Evolutionary conservation across 2,329 filamentous ascomycete genomes (phyloP).

Genomic region (Pseudovirgaria hyperparasitica): DNA sequence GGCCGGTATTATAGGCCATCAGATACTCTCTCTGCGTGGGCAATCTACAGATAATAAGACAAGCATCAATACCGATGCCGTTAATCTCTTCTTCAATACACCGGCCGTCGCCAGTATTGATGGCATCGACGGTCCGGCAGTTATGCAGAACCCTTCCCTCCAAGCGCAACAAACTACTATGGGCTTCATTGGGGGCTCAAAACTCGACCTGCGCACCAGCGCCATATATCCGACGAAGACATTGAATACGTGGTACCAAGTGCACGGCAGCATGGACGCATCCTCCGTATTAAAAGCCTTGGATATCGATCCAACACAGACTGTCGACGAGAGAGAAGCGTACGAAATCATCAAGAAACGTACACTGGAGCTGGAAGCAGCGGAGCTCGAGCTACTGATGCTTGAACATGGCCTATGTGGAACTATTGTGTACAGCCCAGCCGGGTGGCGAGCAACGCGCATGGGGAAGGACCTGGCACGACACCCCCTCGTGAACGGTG

Average conservation of each 20-base stretch:
- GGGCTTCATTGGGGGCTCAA: no score
- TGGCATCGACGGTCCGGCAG: conserved; percentile 20
- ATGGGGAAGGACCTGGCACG: conserved; percentile 31
- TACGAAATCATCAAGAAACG: conserved; percentile 19
- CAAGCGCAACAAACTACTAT: no score
- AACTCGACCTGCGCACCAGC: no score
- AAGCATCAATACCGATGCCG: conserved; percentile 35
- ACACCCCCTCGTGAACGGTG: conserved; percentile 34
- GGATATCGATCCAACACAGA: conserved; percentile 27
- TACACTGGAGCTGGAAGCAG: conserved; percentile 24
- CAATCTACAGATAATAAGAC: conserved; percentile 13
- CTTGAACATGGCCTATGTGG: conserved; percentile 30
- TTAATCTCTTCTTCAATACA: conserved; percentile 32
- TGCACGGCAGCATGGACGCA: conserved; percentile 38
- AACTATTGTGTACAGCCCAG: conserved; percentile 31
- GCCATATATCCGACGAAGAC: conserved; percentile 38
- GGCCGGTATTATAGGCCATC: conserved; percentile 29
- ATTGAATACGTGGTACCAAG: conserved; percentile 34
- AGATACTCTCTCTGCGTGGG: conserved; percentile 21
- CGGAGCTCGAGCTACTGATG: conserved; percentile 32
- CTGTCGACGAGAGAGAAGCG: conserved; percentile 15
- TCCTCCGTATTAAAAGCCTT: conserved; percentile 31
- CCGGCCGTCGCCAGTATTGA: conserved; percentile 26
- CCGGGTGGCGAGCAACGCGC: conserved; percentile 29
- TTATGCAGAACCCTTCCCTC: no score